phyloP scores from a whole-genome alignment of 495 filamentous ascomycete genomes.

The Lasiosphaeria hispida region DNA sequence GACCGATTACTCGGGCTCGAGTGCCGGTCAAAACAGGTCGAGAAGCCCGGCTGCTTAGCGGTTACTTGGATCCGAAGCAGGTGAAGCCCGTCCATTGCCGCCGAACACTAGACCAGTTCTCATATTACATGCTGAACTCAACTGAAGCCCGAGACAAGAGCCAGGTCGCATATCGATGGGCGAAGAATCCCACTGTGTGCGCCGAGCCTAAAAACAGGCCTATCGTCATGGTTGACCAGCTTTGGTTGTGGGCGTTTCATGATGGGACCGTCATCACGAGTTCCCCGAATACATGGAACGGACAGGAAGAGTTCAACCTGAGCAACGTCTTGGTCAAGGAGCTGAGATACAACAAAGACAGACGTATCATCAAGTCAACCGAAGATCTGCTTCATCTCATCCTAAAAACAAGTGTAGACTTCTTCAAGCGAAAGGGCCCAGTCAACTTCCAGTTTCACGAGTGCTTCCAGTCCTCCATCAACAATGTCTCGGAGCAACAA shows the following conservation, averaged over 20 bases:
- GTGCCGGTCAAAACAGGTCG: conserved; percentile 3
- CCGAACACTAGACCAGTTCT: conserved; percentile 20
- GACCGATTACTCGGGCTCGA: neutral
- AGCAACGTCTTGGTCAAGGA: conserved; percentile 8
- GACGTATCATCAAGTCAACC: conserved; percentile 15
- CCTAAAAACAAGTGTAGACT: conserved; percentile 21
- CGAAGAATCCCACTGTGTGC: conserved; percentile 5
- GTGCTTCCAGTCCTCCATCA: conserved; percentile 25
- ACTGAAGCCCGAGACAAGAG: conserved; percentile 21
- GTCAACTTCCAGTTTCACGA: conserved; percentile 17
- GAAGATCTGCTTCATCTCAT: conserved; percentile 19
- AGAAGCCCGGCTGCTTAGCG: conserved; percentile 12
- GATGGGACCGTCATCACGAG: conserved; percentile 20
- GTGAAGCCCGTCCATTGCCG: conserved; percentile 22
- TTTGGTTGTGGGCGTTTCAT: conserved; percentile 21
- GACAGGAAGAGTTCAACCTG: conserved; percentile 19
- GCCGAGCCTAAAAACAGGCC: conserved; percentile 14
- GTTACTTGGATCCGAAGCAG: conserved; percentile 13
- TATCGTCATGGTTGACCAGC: conserved; percentile 25
- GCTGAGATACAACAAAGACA: conserved; percentile 19
- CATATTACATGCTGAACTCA: conserved; percentile 21
- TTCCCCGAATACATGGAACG: conserved; percentile 16
- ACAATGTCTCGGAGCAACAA: conserved; percentile 18
- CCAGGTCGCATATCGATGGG: conserved; percentile 21
- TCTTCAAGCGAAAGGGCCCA: conserved; percentile 21